Evolutionary conservation across 495 filamentous ascomycete species (phyloP), one percentile per base, ranked within the genome.

Genomic region (Hypoxylon crocopeplum): DNA sequence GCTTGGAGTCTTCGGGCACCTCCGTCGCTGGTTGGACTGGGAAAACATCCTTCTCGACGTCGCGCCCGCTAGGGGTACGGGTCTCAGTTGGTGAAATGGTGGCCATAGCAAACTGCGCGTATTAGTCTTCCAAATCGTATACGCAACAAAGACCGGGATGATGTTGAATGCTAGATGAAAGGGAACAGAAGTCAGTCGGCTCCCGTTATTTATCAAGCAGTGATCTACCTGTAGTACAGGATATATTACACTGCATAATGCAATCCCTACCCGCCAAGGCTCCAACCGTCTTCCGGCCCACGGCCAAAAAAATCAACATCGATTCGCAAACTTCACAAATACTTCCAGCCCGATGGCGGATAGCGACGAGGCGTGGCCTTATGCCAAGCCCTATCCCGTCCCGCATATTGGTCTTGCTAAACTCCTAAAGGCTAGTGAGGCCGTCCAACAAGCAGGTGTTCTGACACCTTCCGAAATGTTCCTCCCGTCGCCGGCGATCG

Each of bases 1-100:
- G 30, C 42, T 64, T 64, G 30, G 60, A 19, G 27, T 56, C 60
- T 30, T 45, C 59, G n/a, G 47, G 47, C 12, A 63, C 19, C 11
- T 53, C 59, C n/a, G 41, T 22, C n/a, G 36, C 36, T n/a, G 59
- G 47, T 15, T 48, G 48, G 36, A 16, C 16, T 11, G 34, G 15
- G 7, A 15, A 36, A 30, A 44, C 15, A 27, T 52, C 52, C 17
- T 63, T 57, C 47, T 63, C 59, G 22, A 49, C 30, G 44, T 64
- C 60, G 36, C 39, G 60, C 32, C 34, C 24, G 34, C 17, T 36
- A 33, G 60, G 45, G 37, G 37, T 37, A 16, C 32, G 37, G 12
- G 36, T 17, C 22, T 39, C 36, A 8, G 42, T 11, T 27, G 30
- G 20, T 34, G 48, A 27, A 12, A 52, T 49, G 3, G 36, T 30